Evolutionary conservation across 83 land plant genomes (phyloP).

Genomic region (Picea mariana): DNA sequence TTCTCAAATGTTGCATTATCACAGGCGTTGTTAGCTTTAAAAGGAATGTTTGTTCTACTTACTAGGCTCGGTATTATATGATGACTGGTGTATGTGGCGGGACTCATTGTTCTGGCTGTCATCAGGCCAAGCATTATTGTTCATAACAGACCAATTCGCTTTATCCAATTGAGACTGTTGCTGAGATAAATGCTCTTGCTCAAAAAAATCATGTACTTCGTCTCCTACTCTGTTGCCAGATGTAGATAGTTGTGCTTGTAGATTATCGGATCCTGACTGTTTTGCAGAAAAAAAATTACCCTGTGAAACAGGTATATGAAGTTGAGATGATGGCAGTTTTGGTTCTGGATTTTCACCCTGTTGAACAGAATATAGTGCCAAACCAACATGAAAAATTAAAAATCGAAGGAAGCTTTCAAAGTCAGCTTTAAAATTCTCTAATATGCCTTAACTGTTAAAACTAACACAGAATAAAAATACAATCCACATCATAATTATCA

Average conservation of each 20-base stretch:
- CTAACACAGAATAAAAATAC: neutral
- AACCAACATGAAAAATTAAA: neutral
- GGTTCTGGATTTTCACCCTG: slow-evolving; percentile 5
- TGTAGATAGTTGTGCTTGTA: slow-evolving; percentile 16
- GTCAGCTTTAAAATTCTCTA: neutral
- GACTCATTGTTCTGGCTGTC: neutral
- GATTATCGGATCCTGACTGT: neutral
- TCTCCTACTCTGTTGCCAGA: slow-evolving; percentile 13
- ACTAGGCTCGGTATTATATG: slow-evolving; percentile 1
- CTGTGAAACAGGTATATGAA: slow-evolving; percentile 14
- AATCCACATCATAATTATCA: neutral
- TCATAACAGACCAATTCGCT: slow-evolving; percentile 11
- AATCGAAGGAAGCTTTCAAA: neutral
- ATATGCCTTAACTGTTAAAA: neutral
- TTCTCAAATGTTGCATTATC: slow-evolving; percentile 1
- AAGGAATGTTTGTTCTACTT: too few species aligned
- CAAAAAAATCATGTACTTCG: slow-evolving; percentile 18
- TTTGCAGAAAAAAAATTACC: slow-evolving; percentile 14
- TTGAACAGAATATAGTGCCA: neutral
- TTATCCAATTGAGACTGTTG: slow-evolving; percentile 7
- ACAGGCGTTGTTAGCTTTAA: neutral
- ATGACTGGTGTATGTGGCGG: slow-evolving; percentile 6
- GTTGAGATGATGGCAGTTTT: slow-evolving; percentile 10
- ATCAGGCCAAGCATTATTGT: neutral
- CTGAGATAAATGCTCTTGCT: slow-evolving; percentile 11